These are phyloP conservation scores for Leccinum subspadiceum DNA, from an alignment of 1,284 basidiomycete species.

Conservation along the genomic window DNA sequence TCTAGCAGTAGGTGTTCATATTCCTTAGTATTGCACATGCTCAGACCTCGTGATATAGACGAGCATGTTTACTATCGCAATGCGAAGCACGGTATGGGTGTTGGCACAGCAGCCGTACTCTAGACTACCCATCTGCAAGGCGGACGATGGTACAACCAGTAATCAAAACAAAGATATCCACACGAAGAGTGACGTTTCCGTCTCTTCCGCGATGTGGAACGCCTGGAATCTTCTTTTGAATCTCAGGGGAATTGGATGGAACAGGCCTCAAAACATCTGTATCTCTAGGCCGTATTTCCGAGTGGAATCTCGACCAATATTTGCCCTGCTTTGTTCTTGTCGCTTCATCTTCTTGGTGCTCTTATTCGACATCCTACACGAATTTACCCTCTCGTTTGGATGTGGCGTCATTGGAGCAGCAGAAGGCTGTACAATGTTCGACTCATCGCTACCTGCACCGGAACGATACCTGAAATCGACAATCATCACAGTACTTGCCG, in stretches of 20 bases:
- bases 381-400: conserved; percentile 14
- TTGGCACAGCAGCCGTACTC: conserved; percentile 15
- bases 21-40: too few species aligned
- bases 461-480: conserved; percentile 45
- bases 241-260: conserved; percentile 30
- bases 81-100: neutral
- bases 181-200: neutral
- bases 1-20: too few species aligned
- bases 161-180: neutral
- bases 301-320: conserved; percentile 19
- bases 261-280: conserved; percentile 8
- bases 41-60: too few species aligned
- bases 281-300: conserved; percentile 13
- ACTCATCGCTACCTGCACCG: conserved; percentile 39
- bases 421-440: conserved; percentile 49
- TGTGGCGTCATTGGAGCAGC: conserved; percentile 24
- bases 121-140: conserved; percentile 14
- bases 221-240: conserved; percentile 30
- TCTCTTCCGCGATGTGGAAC: conserved; percentile 25
- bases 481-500: conserved; percentile 40
- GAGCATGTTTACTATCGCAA: neutral
- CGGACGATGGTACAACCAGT: neutral
- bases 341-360: conserved; percentile 8
- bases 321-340: conserved; percentile 19
- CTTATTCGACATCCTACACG: conserved; percentile 8